phyloP scores from a whole-genome alignment of 345 rosid species.

The Rhodamnia rubescens region DNA sequence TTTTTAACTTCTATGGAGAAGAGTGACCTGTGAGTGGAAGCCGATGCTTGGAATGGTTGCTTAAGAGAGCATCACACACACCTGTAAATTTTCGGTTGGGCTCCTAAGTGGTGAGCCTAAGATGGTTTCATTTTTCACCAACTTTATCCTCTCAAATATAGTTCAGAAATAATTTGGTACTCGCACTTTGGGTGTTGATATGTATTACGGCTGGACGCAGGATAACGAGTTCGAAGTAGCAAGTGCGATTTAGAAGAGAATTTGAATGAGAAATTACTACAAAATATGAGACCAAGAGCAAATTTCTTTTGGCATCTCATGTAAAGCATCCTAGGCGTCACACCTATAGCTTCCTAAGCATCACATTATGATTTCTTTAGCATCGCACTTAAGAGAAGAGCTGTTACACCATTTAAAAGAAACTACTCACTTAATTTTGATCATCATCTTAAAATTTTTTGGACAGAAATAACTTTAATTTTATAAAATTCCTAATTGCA shows the following conservation, averaged over 20 bases:
- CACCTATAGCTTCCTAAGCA: neutral
- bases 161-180: neutral
- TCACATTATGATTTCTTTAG: neutral
- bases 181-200: neutral
- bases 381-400: neutral
- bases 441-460: neutral
- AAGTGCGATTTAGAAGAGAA: neutral
- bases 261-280: neutral
- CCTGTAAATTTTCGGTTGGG: neutral
- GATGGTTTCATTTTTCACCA: neutral
- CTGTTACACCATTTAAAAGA: neutral
- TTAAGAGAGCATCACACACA: neutral
- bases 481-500: neutral
- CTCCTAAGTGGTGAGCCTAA: neutral
- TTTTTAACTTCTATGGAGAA: neutral
- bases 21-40: neutral
- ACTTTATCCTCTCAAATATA: neutral
- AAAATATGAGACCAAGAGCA: neutral
- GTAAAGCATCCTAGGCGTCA: neutral
- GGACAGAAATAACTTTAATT: neutral
- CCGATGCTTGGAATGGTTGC: neutral
- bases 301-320: neutral
- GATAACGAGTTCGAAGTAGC: neutral
- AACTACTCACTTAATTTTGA: neutral
- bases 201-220: neutral